Evolutionary conservation across 805 yeast species (phyloP).

Genomic region (Priceomyces fermenticarens): DNA sequence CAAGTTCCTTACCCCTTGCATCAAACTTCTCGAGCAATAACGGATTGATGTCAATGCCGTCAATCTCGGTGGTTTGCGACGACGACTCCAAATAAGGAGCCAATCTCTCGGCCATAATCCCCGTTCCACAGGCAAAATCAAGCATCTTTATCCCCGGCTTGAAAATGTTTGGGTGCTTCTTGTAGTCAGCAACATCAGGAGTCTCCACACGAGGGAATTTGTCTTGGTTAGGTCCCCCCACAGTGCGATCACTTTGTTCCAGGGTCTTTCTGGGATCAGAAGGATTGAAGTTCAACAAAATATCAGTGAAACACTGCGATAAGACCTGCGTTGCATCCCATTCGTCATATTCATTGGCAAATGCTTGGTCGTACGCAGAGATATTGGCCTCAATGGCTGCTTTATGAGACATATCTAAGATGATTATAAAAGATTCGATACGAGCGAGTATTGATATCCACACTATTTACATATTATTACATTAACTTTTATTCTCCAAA

Average conservation of each 20-base stretch:
- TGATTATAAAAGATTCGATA: not conserved
- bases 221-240: constrained; percentile 14
- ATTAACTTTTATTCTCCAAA: no score
- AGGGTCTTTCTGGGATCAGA: constrained; percentile 10
- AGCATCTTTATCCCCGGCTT: constrained; percentile 22
- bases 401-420: constrained; percentile 16
- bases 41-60: constrained; percentile 38
- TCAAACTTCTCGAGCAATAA: constrained; percentile 15
- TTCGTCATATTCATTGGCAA: constrained; percentile 21
- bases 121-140: constrained; percentile 47
- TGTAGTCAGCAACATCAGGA: constrained; percentile 10
- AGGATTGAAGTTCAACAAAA: constrained; percentile 18
- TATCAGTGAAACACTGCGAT: constrained; percentile 16
- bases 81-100: constrained; percentile 22
- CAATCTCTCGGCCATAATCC: constrained; percentile 29
- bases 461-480: constrained; percentile 1
- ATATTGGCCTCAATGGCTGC: constrained; percentile 22
- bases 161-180: constrained; percentile 12
- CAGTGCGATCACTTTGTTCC: constrained; percentile 8
- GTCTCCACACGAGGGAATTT: constrained; percentile 9
- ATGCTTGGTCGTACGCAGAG: constrained; percentile 13
- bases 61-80: constrained; percentile 15
- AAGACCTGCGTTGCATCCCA: constrained; percentile 14
- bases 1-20: constrained; percentile 9
- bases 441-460: not conserved